Evolutionary conservation across 169 alveolate species (phyloP).

Genomic region (Cryptosporidium tyzzeri): DNA sequence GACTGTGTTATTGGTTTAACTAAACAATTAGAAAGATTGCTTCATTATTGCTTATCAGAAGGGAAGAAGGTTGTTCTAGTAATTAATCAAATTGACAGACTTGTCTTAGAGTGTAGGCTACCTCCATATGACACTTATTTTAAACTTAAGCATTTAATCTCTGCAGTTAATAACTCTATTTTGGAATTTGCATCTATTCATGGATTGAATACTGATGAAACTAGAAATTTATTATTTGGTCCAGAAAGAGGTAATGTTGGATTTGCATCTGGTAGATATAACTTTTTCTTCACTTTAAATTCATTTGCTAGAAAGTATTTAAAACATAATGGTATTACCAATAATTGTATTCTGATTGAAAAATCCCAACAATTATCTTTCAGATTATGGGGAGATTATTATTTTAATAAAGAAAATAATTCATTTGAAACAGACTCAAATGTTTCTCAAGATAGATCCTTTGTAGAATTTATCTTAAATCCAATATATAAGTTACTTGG

Average conservation of each 20-base stretch:
- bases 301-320: slow-evolving; percentile 92
- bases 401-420: slow-evolving; percentile 84
- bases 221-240: not conserved
- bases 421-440: slow-evolving; percentile 82
- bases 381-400: slow-evolving; percentile 92
- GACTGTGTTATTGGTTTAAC: slow-evolving; percentile 98
- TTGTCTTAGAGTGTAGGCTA: slow-evolving; percentile 94
- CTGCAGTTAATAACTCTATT: slow-evolving; percentile 12
- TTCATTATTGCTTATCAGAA: slow-evolving; percentile 87
- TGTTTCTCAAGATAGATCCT: slow-evolving; percentile 89
- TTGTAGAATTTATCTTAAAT: slow-evolving; percentile 96
- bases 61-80: slow-evolving; percentile 84
- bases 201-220: not conserved
- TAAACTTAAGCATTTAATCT: slow-evolving; percentile 87
- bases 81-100: slow-evolving; percentile 96
- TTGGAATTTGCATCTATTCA: slow-evolving; percentile 1
- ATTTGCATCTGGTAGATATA: slow-evolving; percentile 95
- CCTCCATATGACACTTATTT: slow-evolving; percentile 99
- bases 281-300: slow-evolving; percentile 92
- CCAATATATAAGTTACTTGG: slow-evolving; percentile 98
- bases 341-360: slow-evolving; percentile 28
- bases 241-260: slow-evolving; percentile 95
- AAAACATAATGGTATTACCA: not conserved
- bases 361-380: slow-evolving; percentile 82
- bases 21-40: slow-evolving; percentile 90